These are phyloP conservation scores for Pichia ethanolica DNA, from an alignment of 805 yeast genomes.

Conservation along the genomic window DNA sequence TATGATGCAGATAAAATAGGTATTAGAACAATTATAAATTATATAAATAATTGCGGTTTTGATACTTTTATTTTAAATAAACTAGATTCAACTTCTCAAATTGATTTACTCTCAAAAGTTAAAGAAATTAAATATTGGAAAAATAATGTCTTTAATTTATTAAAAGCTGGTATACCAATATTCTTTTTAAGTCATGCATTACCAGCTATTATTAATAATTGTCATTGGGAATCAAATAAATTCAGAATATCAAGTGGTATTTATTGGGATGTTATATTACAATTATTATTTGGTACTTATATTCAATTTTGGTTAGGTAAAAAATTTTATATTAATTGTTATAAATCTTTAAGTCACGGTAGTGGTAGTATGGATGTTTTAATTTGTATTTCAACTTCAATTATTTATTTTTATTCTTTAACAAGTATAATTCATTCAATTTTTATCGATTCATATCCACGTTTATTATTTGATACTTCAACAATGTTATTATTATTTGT, in stretches of 20 bases:
- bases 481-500: constrained; percentile 81
- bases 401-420: constrained; percentile 70
- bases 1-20: constrained; percentile 52
- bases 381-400: constrained; percentile 72
- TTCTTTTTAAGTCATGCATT: constrained; percentile 40
- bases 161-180: constrained; percentile 58
- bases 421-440: constrained; percentile 45
- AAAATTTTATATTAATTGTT: constrained; percentile 58
- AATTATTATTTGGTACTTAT: constrained; percentile 48
- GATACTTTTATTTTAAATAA: constrained; percentile 41
- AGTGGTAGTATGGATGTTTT: constrained; percentile 90
- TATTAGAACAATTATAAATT: constrained; percentile 51
- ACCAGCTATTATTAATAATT: constrained; percentile 30
- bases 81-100: constrained; percentile 59
- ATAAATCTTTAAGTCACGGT: constrained; percentile 56
- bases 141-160: constrained; percentile 42
- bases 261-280: constrained; percentile 54
- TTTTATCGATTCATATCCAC: constrained; percentile 46
- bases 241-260: constrained; percentile 43
- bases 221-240: constrained; percentile 10
- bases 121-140: constrained; percentile 74
- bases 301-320: constrained; percentile 63
- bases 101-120: constrained; percentile 57
- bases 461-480: constrained; percentile 75
- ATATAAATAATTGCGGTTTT: constrained; percentile 45